Base-by-base conservation (phyloP, 805 yeast genomes). In the Candida awuae region DNA sequence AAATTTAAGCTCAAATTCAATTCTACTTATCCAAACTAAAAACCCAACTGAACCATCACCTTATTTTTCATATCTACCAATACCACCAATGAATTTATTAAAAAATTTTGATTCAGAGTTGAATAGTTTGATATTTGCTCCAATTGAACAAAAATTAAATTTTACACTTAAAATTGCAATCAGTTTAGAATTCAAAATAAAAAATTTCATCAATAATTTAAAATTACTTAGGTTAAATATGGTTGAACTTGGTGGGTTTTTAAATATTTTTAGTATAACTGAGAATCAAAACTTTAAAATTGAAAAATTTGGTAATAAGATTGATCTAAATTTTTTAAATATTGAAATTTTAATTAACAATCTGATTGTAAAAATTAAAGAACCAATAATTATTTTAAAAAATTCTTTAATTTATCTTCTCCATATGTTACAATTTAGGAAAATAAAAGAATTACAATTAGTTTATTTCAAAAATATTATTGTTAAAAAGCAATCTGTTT, bases 231-330 rank as follows among this genome's bases (percentile, higher is more conserved):
- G 71, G 35, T 42, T 57, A 13, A 56, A 61, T 5, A 50, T 73
- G 45, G 64, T 73, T 12, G 77, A 73, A 49, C 57, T 75, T 36
- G 80, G 80, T 16, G 78, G 77, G 4, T 70, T 71, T 48, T 63
- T 73, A 48, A 75, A 75, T 52, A 70, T 74, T 43, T 72, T 74
- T 46, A 69, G 77, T 16, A 62, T 75, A 25, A 66, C 58, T 58
- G 63, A 65, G 60, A 56, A 55, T 20, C 59, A 57, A 29, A 53
- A 56, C 22, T 43, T 43, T 22, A 28, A 49, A 14, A 63, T 73
- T 28, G 80, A 75, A 50, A 62, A 61, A 37, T 70, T 73, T 46
- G 80, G 80, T 1, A 70, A 74, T 35, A 65, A 67, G 10, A 62
- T 74, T 14, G 80, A 75, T 51, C 57, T 66, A 37, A 66, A 63